Base-by-base conservation (phyloP, 2,329 filamentous ascomycete genomes). In the Penicillium sp. region DNA sequence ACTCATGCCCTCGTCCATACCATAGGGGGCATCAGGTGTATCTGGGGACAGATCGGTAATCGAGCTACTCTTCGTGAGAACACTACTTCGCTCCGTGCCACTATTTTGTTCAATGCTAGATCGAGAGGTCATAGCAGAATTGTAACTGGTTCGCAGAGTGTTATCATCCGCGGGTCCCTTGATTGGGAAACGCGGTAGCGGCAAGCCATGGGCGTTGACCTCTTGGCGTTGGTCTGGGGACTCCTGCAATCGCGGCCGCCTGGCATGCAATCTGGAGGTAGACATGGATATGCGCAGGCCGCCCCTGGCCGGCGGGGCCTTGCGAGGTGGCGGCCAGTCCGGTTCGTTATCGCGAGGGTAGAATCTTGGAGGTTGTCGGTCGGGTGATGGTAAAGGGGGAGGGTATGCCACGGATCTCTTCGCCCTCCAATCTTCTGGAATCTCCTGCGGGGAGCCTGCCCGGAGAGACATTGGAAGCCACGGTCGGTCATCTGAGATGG, bases 41-140 rank as follows among this genome's bases (percentile, higher is more conserved):
- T 82, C 73, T 4, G 75, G 75, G 13, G 75, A 77, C 35, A 76
- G 60, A 80, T 95, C 76, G 77, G 81, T 89, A 52, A 87, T 81
- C 1, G 90, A 92, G 77, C 90, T 96, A 58, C 86, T 85, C 65
- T 90, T 91, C 3, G 91, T 95, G 62, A 88, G 73, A 49, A 95
- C 82, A 69, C 92, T 96, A 72, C 90, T 96, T 59, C 90, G 84
- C 69, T 93, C 90, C 1, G 91, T 96, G n/a, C 83, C 83, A 60
- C 82, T 84, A 7, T 78, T 69, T 44, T 83, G 82, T 50, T 83
- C 75, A 41, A 80, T 74, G 67, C 84, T 87, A 16, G 85, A 87
- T 53, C 80, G 80, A 3, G 79, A 84, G 3, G 86, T 88, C 70
- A 85, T 75, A 26, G 79, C 82, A 3, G 86, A 88, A 53, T 84